Evolutionary conservation across 2,329 filamentous ascomycete species (phyloP), one percentile per base, ranked within the genome.

Genomic region (Biscogniauxia sp.): DNA sequence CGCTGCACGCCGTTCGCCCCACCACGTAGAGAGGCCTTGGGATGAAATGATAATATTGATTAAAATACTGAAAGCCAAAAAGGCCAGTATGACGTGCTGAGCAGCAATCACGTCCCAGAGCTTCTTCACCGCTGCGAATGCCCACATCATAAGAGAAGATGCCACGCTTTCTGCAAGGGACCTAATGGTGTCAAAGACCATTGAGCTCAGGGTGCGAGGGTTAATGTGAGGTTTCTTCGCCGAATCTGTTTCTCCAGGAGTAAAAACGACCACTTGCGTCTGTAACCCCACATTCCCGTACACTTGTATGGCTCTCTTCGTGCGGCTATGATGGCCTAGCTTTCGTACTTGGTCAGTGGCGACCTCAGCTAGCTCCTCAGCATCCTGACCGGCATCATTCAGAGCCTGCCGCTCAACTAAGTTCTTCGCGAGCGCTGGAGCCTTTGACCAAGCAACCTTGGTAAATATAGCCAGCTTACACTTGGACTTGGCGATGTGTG

Each of bases 401-500:
- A 93, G 82, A 17, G 93, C 94, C 76, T 89, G 86, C 7, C 84
- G 79, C 74, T 88, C 84, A n/a, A 89, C 80, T 58, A 89, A 73
- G 54, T 80, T 82, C 73, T 85, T 86, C 17, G 82, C 83, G 51
- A 88, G 77, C 0, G 82, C 80, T 11, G 88, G 88, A 57, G 84
- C 80, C 66, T 87, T 89, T 25, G 86, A 83, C 95, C 95, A 98
- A 68, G 92, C 90, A n/a, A 97, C 86, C 69, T 89, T 90, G 57
- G 88, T 91, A 76, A 92, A 96, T 51, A 98, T 86, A 25, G 93
- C 90, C 58, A 99, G 84, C 77, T 95, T 97, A 75, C 92, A 96
- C 74, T 90, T 93, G 13, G 91, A 93, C 77, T 98, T 98, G 56
- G 92, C 88, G 62, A 94, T 84, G 71, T 98, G 92, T 2, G 95